These are phyloP conservation scores for Lichenothelia convexa DNA, from an alignment of 495 filamentous ascomycete species.

Conservation along the genomic window DNA sequence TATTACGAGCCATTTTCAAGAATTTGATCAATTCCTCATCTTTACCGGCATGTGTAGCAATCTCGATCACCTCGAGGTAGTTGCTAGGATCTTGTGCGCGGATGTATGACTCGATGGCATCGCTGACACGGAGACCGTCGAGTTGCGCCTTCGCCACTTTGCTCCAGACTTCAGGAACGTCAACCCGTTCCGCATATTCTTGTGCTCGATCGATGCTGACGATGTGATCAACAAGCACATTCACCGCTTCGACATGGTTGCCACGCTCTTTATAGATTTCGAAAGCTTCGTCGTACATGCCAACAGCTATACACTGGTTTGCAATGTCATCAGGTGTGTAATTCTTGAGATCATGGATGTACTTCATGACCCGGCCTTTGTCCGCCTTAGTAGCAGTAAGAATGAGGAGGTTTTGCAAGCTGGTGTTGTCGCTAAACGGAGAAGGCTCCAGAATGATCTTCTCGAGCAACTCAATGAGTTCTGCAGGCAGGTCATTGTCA, in stretches of 20 bases:
- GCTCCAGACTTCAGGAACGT: slow-evolving; percentile 97
- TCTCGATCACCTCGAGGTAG: slow-evolving; percentile 90
- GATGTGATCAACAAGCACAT: slow-evolving; percentile 89
- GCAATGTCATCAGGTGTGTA: slow-evolving; percentile 91
- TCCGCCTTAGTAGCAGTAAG: slow-evolving; percentile 94
- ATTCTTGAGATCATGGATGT: slow-evolving; percentile 75
- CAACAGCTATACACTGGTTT: slow-evolving; percentile 80
- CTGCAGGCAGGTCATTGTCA: slow-evolving; percentile 69
- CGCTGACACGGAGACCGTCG: slow-evolving; percentile 81
- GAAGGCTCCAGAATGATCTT: slow-evolving; percentile 98
- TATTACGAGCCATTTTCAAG: slow-evolving; percentile 93
- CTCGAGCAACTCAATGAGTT: slow-evolving; percentile 93
- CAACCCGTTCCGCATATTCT: slow-evolving; percentile 89
- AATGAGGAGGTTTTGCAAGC: slow-evolving; percentile 90
- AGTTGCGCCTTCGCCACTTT: slow-evolving; percentile 96
- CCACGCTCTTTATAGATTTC: slow-evolving; percentile 97
- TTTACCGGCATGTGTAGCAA: slow-evolving; percentile 88
- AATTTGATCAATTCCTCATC: slow-evolving; percentile 96
- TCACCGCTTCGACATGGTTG: slow-evolving; percentile 68
- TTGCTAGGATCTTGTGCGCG: slow-evolving; percentile 85
- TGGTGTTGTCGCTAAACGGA: slow-evolving; percentile 90
- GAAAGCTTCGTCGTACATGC: slow-evolving; percentile 92
- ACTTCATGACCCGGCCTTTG: slow-evolving; percentile 88
- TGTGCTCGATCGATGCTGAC: slow-evolving; percentile 97
- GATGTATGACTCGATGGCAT: slow-evolving; percentile 94